Evolutionary conservation across 1,284 basidiomycete genomes (phyloP).

Genomic region (Pyrrhoderma lamaoense): DNA sequence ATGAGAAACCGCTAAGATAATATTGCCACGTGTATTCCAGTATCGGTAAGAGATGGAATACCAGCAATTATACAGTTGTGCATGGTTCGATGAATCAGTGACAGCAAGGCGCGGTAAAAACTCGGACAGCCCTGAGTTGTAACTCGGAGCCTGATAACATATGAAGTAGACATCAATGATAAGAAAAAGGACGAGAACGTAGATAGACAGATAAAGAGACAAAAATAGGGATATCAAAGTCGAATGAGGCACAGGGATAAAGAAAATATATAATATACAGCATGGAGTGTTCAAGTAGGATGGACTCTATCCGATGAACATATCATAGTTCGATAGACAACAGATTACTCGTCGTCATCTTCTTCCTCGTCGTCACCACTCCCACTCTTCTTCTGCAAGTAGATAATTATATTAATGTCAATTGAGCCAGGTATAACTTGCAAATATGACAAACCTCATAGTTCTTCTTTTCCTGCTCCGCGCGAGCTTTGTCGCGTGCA

Average conservation of each 20-base stretch:
- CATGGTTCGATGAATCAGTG: too few species aligned
- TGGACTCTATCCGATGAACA: neutral
- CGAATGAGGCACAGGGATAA: too few species aligned
- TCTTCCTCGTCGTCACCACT: constrained; percentile 26
- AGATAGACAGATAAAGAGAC: neutral
- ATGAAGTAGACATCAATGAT: neutral
- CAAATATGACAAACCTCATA: constrained; percentile 59
- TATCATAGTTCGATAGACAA: neutral
- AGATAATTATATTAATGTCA: too few species aligned
- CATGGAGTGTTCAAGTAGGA: neutral
- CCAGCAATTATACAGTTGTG: too few species aligned
- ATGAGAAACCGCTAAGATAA: too few species aligned
- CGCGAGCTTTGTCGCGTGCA: constrained; percentile 77
- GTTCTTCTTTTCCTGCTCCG: constrained; percentile 73
- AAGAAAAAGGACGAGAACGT: neutral
- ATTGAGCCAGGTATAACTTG: too few species aligned
- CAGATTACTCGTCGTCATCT: constrained; percentile 42
- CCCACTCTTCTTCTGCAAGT: too few species aligned
- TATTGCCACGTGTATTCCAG: too few species aligned
- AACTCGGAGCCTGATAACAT: neutral
- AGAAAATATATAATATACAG: too few species aligned
- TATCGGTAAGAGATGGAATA: too few species aligned
- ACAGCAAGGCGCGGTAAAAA: too few species aligned
- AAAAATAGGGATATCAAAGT: neutral
- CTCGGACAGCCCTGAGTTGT: too few species aligned